A percentile compares a stretch with the other conserved stretches of the same genome.
These are phyloP conservation scores for Aurinia saxatilis DNA, from an alignment of 345 rosid species.

Conservation along the genomic window DNA sequence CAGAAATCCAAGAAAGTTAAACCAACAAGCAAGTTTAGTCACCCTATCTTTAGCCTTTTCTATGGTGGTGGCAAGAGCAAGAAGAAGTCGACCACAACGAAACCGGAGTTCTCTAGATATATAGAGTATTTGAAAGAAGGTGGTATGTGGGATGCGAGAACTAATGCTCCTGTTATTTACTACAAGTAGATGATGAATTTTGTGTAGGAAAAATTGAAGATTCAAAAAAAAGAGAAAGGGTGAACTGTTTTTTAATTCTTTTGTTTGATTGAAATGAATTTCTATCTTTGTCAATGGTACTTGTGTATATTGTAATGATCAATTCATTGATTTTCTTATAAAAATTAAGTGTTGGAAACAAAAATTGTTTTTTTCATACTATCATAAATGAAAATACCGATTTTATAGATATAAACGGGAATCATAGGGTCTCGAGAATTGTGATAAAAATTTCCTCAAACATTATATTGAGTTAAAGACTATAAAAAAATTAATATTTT, in stretches of 20 bases:
- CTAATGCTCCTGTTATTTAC: conserved; percentile 46
- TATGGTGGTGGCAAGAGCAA: conserved; percentile 7
- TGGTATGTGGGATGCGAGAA: conserved; percentile 47
- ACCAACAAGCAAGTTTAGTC: conserved; percentile 35
- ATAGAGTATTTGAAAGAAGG: conserved; percentile 35
- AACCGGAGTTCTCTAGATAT: conserved; percentile 33
- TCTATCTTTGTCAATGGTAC: neutral
- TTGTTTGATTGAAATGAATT: neutral
- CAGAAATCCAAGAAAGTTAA: conserved; percentile 26
- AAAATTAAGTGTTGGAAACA: neutral
- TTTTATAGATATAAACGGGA: no score
- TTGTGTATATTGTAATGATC: neutral
- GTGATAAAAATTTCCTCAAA: no score
- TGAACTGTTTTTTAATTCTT: neutral
- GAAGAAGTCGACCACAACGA: conserved; percentile 27
- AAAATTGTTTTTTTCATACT: no score
- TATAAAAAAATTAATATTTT: no score
- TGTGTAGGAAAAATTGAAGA: neutral
- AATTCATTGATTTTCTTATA: neutral
- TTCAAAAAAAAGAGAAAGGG: neutral
- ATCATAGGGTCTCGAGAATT: no score
- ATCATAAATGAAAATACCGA: no score
- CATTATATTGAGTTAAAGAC: no score
- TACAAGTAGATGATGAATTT: conserved; percentile 25
- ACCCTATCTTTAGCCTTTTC: conserved; percentile 25